Evolutionary conservation across 805 yeast species (phyloP), one percentile per base, ranked within the genome.

Genomic region (Metschnikowia gelsemii): DNA sequence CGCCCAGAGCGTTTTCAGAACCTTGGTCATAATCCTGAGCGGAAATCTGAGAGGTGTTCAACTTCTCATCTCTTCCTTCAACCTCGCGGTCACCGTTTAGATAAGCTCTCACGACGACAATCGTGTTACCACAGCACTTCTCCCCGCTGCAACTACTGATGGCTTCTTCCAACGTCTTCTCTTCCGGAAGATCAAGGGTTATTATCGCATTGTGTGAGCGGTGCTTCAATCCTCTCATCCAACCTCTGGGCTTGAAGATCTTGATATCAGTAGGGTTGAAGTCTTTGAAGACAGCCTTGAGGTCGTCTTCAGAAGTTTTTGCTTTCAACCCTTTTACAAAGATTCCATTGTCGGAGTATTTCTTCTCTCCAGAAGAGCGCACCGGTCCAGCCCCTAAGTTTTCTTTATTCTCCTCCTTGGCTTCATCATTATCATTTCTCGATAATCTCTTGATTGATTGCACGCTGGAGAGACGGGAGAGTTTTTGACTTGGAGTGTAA

Each of bases 171-270:
- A 76, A 53, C 2, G 72, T 71, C 14, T 58, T 66, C 2, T 62
- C 70, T n/a, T 67, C 65, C 13, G 50, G 42, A 23, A 49, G 39
- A 12, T 68, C 65, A 43, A 75, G 61, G 35, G 70, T 75, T 37
- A 70, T 75, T 63, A 73, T 72, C 38, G 86, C 87, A 38, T 75
- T 72, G 11, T 72, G 70, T 38, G 61, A 51, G 32, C 64, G 63
- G 34, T 63, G 66, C 22, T 59, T 61, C 45, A 68, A 59, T 22
- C 54, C 52, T 30, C 55, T 52, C 40, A 51, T 52, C 28, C 55
- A 50, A 33, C 62, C 64, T 37, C 51, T 54, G 28, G 66, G 66
- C 51, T 68, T 72, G 53, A 69, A 73, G 31, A 78, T 66, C 56
- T 69, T 72, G 28, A 78, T 68, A 31, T 70, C 76, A 25, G 64